Evolutionary conservation across 768 basidiomycete genomes (phyloP).

Genomic region (Leccinum truebloodii): DNA sequence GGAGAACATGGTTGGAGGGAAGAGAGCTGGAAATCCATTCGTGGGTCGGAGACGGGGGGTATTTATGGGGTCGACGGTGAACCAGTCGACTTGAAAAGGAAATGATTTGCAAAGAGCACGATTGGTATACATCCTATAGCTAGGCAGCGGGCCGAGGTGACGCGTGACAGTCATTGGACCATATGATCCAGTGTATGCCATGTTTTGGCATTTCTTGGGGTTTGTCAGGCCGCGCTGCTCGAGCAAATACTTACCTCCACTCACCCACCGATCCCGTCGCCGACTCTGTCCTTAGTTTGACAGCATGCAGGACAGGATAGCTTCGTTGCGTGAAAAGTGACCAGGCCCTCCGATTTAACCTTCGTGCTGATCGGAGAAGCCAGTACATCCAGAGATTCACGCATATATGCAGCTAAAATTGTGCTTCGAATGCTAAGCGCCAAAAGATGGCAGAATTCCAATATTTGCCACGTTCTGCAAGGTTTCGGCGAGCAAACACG

Average conservation of each 20-base stretch:
- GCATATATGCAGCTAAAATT: conserved; percentile 7
- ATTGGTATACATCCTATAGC: not conserved
- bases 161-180: conserved; percentile 16
- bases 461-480: not conserved
- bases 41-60: conserved; percentile 6
- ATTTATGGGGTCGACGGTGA: conserved; percentile 24
- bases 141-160: not conserved
- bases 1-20: conserved; percentile 22
- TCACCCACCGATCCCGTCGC: not conserved
- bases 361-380: not conserved
- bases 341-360: not conserved
- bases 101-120: conserved; percentile 5
- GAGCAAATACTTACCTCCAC: not conserved
- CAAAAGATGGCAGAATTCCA: not conserved
- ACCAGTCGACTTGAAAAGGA: conserved; percentile 13
- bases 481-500: not conserved
- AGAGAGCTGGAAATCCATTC: not conserved
- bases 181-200: conserved; percentile 3
- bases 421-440: not conserved
- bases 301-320: not conserved
- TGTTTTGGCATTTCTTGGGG: conserved; percentile 8
- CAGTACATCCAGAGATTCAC: not conserved
- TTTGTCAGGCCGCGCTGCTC: not conserved
- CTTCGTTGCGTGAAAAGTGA: not conserved
- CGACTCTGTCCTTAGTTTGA: not conserved